phyloP scores from a whole-genome alignment of 257 asterid genomes.

The Solanum chiquidenum region DNA sequence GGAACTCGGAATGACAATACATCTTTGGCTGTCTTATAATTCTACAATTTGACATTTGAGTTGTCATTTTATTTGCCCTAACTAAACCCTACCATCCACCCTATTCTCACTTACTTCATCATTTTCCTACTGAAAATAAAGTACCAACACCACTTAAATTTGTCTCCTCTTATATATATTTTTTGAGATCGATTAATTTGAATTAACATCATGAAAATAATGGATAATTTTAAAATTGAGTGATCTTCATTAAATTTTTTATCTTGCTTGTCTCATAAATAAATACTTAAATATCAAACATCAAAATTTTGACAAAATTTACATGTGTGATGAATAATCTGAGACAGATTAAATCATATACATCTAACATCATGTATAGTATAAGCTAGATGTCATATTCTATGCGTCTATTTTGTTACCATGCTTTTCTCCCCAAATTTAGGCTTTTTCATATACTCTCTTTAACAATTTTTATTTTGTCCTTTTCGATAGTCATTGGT shows the following conservation, averaged over 20 bases:
- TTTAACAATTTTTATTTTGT: background rate
- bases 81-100: background rate
- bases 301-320: background rate
- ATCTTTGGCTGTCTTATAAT: conserved; percentile 64
- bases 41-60: conserved; percentile 61
- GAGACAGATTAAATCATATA: background rate
- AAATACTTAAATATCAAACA: background rate
- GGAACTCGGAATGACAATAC: conserved; percentile 46
- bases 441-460: background rate
- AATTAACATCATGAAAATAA: background rate
- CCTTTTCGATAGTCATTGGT: background rate
- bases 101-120: background rate
- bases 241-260: background rate
- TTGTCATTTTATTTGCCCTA: conserved; percentile 28
- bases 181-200: background rate
- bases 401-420: background rate
- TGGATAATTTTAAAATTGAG: background rate
- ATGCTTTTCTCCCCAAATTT: background rate
- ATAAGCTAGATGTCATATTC: background rate
- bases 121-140: background rate
- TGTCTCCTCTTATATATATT: background rate
- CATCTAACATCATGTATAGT: background rate
- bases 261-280: background rate
- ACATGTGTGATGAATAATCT: background rate
- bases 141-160: background rate